Evolutionary conservation across 257 asterid species (phyloP), one percentile per base, ranked within the genome.

Genomic region (Solanum chiquidenum): DNA sequence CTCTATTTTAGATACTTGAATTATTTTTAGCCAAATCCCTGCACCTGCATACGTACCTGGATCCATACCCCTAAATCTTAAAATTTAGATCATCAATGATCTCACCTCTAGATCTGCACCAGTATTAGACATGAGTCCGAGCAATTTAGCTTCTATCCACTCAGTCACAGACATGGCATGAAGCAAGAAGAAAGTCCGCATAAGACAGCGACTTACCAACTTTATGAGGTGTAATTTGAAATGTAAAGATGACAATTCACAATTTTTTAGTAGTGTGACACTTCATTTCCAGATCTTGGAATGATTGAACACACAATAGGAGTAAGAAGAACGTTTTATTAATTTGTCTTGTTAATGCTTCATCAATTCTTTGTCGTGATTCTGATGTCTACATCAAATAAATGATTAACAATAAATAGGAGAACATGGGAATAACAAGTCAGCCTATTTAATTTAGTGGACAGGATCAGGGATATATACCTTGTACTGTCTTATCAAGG

Each of bases 401-500:
- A 82, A 46, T 46, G 69, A 82, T 49, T 29, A 46, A 49, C 3
- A 18, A 46, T 80, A 82, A 3, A 49, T 46, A 49, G 68, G 69
- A 49, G 40, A 49, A 29, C 69, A 29, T 46, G 27, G 31, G 68
- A 44, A 82, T 49, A 82, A 82, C 62, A 82, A 49, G n/a, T 49
- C 69, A 82, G 69, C 69, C 42, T 82, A 82, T 31, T 46, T 40
- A 12, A 76, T n/a, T n/a, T 80, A 9, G 68, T 49, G 69, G 42
- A 80, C 29, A 49, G 16, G 42, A 29, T 49, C 29, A 6, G 42
- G 40, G 40, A 84, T 93, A 86, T 93, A 86, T 82, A 97, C 99
- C 99, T 95, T 96, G 98, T 86, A 92, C 91, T 9, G 98, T 96
- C 90, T 95, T 96, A 87, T 96, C 99, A 83, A 93, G 93, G 90